Evolutionary conservation across 1,139 yeast genomes (phyloP).

Genomic region (Meyerozyma sp.): DNA sequence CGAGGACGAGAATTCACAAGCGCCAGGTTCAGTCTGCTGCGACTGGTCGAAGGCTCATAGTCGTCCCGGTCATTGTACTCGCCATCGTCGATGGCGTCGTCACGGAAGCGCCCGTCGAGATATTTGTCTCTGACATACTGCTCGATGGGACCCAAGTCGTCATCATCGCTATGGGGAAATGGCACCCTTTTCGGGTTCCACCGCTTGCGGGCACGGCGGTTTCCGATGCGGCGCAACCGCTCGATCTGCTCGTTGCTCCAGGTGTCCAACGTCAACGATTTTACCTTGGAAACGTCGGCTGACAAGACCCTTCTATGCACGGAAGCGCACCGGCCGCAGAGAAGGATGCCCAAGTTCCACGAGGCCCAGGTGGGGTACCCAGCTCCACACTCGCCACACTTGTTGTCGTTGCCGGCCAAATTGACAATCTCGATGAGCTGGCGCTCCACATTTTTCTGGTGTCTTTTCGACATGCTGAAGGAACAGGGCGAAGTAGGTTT

Average conservation of each 20-base stretch:
- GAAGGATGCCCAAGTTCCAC: slow-evolving; percentile 51
- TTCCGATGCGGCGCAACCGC: slow-evolving; percentile 56
- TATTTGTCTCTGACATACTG: slow-evolving; percentile 52
- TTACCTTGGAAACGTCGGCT: slow-evolving; percentile 54
- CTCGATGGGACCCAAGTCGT: slow-evolving; percentile 41
- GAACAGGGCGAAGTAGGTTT: neutral
- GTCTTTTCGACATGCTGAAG: slow-evolving; percentile 22
- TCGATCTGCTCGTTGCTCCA: slow-evolving; percentile 66
- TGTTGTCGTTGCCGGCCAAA: slow-evolving; percentile 41
- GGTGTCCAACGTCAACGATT: slow-evolving; percentile 76
- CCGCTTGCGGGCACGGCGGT: slow-evolving; percentile 53
- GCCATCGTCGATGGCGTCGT: slow-evolving; percentile 20
- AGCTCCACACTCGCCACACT: slow-evolving; percentile 70
- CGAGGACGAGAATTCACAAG: slow-evolving; percentile 6
- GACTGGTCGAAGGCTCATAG: slow-evolving; percentile 2
- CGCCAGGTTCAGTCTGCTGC: slow-evolving; percentile 18
- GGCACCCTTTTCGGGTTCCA: slow-evolving; percentile 63
- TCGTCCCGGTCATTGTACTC: slow-evolving; percentile 22
- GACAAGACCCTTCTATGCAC: slow-evolving; percentile 65
- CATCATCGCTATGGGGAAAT: slow-evolving; percentile 68
- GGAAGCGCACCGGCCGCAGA: slow-evolving; percentile 78
- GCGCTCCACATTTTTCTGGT: slow-evolving; percentile 34
- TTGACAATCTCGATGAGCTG: slow-evolving; percentile 43
- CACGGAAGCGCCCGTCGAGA: slow-evolving; percentile 39
- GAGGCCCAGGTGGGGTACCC: slow-evolving; percentile 58